Base-by-base conservation (phyloP, 257 asterid genomes). In the Knoxia roxburghii region DNA sequence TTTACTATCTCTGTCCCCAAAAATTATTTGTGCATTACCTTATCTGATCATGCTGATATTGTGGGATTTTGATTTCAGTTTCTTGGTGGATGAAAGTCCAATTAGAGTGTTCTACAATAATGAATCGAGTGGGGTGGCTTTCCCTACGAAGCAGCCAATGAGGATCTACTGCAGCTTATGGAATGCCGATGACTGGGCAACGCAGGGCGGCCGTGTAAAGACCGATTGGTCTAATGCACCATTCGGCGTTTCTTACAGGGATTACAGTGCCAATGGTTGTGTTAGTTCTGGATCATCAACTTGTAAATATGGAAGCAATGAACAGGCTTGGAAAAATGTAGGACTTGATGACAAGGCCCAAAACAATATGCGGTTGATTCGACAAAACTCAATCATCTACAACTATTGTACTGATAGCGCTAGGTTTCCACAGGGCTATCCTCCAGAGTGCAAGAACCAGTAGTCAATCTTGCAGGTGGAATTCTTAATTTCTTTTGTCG, bases 101-200 rank as follows among this genome's bases (percentile, higher is more conserved):
- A 67, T 84, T 0, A 73, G 90, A 72, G 87, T 84, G 7, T 84
- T 68, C 82, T 66, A 73, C 84, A 79, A 84, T 65, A 71, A 80
- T 55, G 73, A 70, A 3, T 35, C 77, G 0, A 62, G 32, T 17
- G 86, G 84, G 4, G 70, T 81, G 40, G 76, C 86, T 0, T 85
- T 80, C 72, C 87, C 90, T 0, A 70, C 20, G 49, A 78, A 4
- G 64, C 76, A 80, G 66, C 74, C 83, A 5, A 85, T 85, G 90
- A 72, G 78, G 41, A 77, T 85, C 6, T 61, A 70, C 69, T 76
- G 86, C 82, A 85, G 90, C 82, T 41, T 84, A 29, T 84, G 90
- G 87, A 82, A 81, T 8, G 89, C 89, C 0, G 89, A 83, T 11
- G 86, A 81, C 3, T 83, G 86, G 86, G 89, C 84, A 4, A 84